Base-by-base conservation (phyloP, 352 stramenopile genomes). In the Thraustotheca clavata region DNA sequence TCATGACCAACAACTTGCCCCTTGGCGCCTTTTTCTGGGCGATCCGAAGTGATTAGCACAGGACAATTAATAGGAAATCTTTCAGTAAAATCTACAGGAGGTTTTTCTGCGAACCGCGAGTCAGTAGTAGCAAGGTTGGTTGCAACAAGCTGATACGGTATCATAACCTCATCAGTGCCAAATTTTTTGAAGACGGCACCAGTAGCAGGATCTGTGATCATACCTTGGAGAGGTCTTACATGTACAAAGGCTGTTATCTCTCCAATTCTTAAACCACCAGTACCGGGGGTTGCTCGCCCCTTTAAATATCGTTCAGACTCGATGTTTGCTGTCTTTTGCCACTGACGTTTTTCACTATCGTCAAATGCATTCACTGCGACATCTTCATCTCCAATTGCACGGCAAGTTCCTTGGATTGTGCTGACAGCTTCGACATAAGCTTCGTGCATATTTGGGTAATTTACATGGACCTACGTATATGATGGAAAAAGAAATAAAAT, bases 371-470 rank as follows among this genome's bases (percentile, higher is more conserved):
- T 52, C 26, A 26, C 63, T 27, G 36, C 5, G 11, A 70, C 38
- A 20, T 34, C 39, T 32, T 49, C 31, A 29, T 67, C 29, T 33
- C 5, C 24, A 24, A 39, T 33, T 11, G 12, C 34, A n/a, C 79
- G 76, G 62, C 80, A 87, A 67, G 84, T 76, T 7, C 79, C 83
- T 20, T 79, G 72, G 0, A 86, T 68, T 4, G 68, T 85, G 60
- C 75, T 91, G 18, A 96, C 71, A 49, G 74, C 84, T 16, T 95
- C 76, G 38, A 97, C 86, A 31, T 83, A 87, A 4, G 88, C 96
- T 79, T 99, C 96, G 69, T 98, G 95, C 76, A 99, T 87, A 73
- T 98, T 98, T 2, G 97, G 97, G 90, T 95, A 99, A 76, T 99
- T 99, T 5, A 98, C 91, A 65, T 97, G 91, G 3, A 98, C 76